Conservation (phyloP, 345 rosid genomes). For the Rhizophora mangle region DNA sequence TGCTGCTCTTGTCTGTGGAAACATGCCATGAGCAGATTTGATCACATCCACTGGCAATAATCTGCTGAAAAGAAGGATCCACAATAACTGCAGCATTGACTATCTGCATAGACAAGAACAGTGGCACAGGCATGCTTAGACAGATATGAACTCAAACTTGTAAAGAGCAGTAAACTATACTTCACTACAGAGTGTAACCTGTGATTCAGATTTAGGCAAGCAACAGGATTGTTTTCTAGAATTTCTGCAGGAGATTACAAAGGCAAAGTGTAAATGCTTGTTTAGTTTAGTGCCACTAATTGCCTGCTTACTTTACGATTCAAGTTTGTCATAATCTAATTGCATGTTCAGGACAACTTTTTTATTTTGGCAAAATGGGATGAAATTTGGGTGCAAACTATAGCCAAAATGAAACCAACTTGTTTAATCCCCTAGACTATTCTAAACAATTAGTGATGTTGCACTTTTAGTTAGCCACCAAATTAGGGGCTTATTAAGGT, state of each 20-base stretch:
- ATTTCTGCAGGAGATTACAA: neutral
- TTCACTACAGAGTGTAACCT: neutral
- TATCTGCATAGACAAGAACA: slow-evolving; percentile 37
- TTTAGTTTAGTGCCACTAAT: neutral
- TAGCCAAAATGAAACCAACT: neutral
- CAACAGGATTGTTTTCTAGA: neutral
- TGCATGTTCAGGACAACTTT: neutral
- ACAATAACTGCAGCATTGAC: slow-evolving; percentile 83
- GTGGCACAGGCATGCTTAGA: neutral
- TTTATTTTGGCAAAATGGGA: neutral
- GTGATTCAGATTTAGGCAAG: neutral
- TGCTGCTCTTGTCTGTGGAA: slow-evolving; percentile 18
- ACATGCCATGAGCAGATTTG: slow-evolving; percentile 37
- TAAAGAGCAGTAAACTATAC: neutral
- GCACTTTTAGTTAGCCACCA: neutral
- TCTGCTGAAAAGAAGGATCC: slow-evolving; percentile 53
- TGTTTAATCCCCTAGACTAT: neutral
- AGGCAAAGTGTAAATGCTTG: neutral
- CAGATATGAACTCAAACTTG: neutral
- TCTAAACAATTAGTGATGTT: neutral
- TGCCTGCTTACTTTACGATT: neutral
- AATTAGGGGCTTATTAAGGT: neutral
- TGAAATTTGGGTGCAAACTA: neutral
- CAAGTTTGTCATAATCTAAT: neutral
- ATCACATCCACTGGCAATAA: slow-evolving; percentile 68